Evolutionary conservation across 2,329 filamentous ascomycete species (phyloP), one percentile per base, ranked within the genome.

Genomic region (Colletotrichum neosansevieriae): DNA sequence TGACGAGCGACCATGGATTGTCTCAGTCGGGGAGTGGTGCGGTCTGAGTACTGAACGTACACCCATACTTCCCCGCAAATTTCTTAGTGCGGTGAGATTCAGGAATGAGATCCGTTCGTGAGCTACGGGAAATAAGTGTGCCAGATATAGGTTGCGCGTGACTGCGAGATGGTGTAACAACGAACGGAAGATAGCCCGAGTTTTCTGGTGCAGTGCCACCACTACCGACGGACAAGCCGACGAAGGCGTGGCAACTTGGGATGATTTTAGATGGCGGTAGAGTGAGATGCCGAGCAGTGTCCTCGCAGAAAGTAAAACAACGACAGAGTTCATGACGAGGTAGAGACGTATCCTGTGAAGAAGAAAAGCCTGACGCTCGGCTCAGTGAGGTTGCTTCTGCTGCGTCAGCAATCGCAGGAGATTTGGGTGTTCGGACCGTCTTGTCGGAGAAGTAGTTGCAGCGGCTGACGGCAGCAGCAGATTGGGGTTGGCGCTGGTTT

Each of bases 61-160:
- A 59, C 61, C 66, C 65, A 54, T 69, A 57, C 42, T 63, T 69
- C 66, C 66, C 66, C 66, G 66, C 66, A 69, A 65, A 34, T 68
- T 34, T 49, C 42, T 66, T 49, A 40, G 47, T 44, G 61, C 13
- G 66, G 61, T 57, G 54, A 51, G 56, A 65, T 66, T 19, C 53
- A 53, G 49, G 60, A 57, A 29, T 66, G 56, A 56, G 66, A 66
- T 56, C 40, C 47, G 54, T 56, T 44, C 40, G 49, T 32, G 60
- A 62, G 51, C 47, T 44, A 49, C 42, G 61, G 54, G 54, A 69
- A 66, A 65, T 54, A 42, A 54, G 60, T 47, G 61, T 21, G 53
- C 65, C 60, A 64, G 21, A 58, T 65, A 34, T 58, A 54, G 54
- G 61, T 53, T 36, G 36, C 32, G 34, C 44, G 51, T 42, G 58